Base-by-base conservation (phyloP, 2,329 filamentous ascomycete species). In the Fusarium clavum region DNA sequence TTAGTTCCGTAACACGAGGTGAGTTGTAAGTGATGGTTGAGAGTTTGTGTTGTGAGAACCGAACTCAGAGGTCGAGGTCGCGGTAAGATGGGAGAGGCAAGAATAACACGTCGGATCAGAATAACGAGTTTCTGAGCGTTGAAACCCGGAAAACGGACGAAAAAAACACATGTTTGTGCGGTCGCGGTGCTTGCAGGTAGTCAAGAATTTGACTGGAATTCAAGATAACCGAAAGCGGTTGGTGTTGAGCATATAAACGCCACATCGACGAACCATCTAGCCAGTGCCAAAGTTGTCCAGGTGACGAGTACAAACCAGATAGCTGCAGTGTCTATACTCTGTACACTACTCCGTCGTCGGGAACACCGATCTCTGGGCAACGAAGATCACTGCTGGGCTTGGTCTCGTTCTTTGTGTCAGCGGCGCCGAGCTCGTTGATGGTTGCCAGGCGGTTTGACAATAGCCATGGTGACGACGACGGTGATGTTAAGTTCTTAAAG, bases 121-220 rank as follows among this genome's bases (percentile, higher is more conserved):
- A 11, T 24, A 29, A 57, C 30, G 16, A 49, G n/a, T 38, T 34
- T 30, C 29, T 46, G 38, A 48, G 40, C 25, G 22, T 62, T 44
- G 40, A 25, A 63, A 30, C 45, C 61, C 32, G 47, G 34, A 58
- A 51, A 61, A 47, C 29, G 40, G 55, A 58, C 53, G 54, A 61
- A 57, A 52, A 52, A 61, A 66, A 34, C 6, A n/a, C 49, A 56
- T 59, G 25, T 54, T 59, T 25, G 52, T 34, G 57, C 47, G 54
- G 29, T 56, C 38, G 32, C 40, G 64, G 67, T 65, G 59, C 56
- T 71, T 71, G 61, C 44, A 27, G 58, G 52, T 66, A 69, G 64
- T 73, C 67, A 68, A 63, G 54, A 71, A 58, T 62, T 67, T 40
- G 58, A 65, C 64, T 73, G 70, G 67, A 73, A 71, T 73, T 71